Evolutionary conservation across 1,284 basidiomycete genomes (phyloP), one percentile per base, ranked within the genome.

Genomic region (Ceratobasidium sp.): DNA sequence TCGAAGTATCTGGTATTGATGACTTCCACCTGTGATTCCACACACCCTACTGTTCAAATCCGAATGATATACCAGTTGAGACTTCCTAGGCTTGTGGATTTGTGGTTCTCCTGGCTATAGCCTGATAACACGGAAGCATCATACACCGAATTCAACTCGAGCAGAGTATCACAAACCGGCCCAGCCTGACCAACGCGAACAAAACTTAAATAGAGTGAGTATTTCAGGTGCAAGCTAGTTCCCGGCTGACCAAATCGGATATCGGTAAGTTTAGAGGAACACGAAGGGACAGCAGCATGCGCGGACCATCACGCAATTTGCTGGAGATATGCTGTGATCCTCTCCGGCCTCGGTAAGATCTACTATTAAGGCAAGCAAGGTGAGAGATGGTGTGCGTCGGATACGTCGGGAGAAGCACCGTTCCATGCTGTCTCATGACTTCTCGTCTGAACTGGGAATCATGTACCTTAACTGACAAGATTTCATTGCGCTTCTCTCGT

Each of bases 1-100:
- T 23, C 84, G 92, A 79, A 91, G 91, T 77, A 90, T 92, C 53
- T 94, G 91, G 91, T 94, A 94, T 80, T 94, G 80, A 82, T 71
- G 2, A 23, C 18, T 48, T 48, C 60, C 14, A 23, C 23, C 18
- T 57, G 34, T 21, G 18, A 36, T 18, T 32, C 30, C 53, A 57
- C 53, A 21, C 52, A n/a, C 14, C 23, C 5, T 36, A 32, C 12
- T 14, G 3, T 26, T 21, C 50, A 23, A 26, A 52, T 23, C 50
- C 28, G 2, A 57, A 57, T 57, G 32, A n/a, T n/a, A 57, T 36
- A 5, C 10, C 26, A 30, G 28, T n/a, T 57, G 18, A 16, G 8
- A n/a, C 53, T 36, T 36, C 53, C 34, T 57, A 21, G 30, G 32
- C 53, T n/a, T 57, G 30, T 28, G 23, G 32, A 18, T 6, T 4